Conservation (phyloP, 306 rosid genomes). For the Macrotyloma uniflorum region DNA sequence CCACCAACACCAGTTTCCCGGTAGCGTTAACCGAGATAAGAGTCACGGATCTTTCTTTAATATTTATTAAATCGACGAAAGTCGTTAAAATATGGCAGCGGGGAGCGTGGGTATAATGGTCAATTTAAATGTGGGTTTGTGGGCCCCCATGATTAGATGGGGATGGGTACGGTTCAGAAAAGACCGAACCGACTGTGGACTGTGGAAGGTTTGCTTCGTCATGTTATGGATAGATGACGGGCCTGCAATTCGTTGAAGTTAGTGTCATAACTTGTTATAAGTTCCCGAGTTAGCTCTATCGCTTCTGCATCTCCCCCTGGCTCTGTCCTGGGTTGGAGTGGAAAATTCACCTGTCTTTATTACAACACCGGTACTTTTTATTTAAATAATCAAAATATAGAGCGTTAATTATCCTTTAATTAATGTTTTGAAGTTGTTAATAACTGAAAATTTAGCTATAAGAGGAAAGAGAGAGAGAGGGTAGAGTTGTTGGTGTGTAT, state of each 20-base stretch:
- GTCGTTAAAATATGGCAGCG: neutral
- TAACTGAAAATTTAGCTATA: neutral
- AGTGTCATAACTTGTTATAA: neutral
- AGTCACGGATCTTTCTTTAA: neutral
- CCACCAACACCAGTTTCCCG: neutral
- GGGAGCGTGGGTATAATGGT: constrained; percentile 38
- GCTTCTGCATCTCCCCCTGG: neutral
- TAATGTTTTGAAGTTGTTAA: neutral
- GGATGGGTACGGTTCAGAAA: constrained; percentile 27
- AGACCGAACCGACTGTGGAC: neutral
- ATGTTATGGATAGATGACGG: neutral
- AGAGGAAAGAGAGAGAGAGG: too few relatives aligned
- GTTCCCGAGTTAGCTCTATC: neutral
- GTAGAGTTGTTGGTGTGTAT: too few relatives aligned
- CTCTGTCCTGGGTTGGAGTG: neutral
- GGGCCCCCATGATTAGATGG: constrained; percentile 37
- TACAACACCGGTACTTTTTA: neutral
- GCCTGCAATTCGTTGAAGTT: constrained; percentile 30
- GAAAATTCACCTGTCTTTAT: neutral
- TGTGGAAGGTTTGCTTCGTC: neutral
- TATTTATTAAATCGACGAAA: neutral
- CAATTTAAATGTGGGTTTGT: neutral
- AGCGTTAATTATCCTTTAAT: too few relatives aligned
- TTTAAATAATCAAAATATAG: neutral
- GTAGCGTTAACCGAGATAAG: neutral